Evolutionary conservation across 2,329 filamentous ascomycete genomes (phyloP).

Genomic region (Talaromyces rugulosus): DNA sequence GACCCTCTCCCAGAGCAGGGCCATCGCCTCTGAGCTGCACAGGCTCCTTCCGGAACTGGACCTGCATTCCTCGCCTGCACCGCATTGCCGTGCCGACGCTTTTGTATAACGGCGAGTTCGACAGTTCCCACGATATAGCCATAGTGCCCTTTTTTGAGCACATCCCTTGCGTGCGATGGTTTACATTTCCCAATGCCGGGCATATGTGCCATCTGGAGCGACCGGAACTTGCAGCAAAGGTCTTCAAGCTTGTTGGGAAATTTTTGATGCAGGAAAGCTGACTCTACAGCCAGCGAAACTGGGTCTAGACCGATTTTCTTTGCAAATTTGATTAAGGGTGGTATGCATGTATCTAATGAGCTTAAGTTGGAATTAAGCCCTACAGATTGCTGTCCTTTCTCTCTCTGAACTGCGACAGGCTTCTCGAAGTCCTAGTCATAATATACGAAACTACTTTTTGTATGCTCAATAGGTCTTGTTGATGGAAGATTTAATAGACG

Average conservation of each 20-base stretch:
- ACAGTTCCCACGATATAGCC: neutral
- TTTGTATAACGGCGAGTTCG: slow-evolving; percentile 1
- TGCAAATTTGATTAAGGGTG: too few species aligned
- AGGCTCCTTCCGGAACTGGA: slow-evolving; percentile 1
- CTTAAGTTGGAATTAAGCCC: too few species aligned
- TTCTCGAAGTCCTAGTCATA: too few species aligned
- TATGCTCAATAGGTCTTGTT: too few species aligned
- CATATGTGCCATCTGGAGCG: slow-evolving; percentile 2
- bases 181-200: neutral
- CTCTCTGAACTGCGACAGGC: too few species aligned
- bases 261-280: neutral
- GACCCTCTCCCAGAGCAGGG: neutral
- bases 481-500: too few species aligned
- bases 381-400: too few species aligned
- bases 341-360: too few species aligned
- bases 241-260: neutral
- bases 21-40: neutral
- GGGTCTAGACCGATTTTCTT: neutral
- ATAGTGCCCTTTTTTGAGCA: neutral
- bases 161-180: neutral
- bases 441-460: too few species aligned
- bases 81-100: neutral
- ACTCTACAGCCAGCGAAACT: neutral
- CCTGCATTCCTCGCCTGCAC: neutral
- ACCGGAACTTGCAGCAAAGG: neutral